Conservation (phyloP, 345 rosid species). For the Sonneratia caseolaris region DNA sequence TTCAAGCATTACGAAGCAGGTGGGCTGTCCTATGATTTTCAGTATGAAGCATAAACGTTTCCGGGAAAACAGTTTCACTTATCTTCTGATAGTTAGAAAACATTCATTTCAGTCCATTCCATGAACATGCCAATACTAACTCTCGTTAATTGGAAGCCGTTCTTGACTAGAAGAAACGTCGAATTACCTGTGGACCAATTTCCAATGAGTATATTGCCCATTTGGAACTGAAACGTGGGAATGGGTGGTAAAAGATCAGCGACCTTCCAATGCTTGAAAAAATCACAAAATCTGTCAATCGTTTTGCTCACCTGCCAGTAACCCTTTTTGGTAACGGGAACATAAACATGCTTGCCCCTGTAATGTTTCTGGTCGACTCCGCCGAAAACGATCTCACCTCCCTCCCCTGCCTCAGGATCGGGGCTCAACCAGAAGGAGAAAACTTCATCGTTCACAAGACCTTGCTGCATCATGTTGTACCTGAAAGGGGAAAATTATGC, state of each 20-base stretch:
- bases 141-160: no score
- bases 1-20: background rate
- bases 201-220: conserved; percentile 60
- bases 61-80: background rate
- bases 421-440: conserved; percentile 80
- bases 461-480: conserved; percentile 63
- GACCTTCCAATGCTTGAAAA: background rate
- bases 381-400: conserved; percentile 84
- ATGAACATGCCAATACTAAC: no score
- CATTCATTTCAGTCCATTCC: no score
- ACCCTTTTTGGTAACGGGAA: conserved; percentile 58
- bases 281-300: background rate
- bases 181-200: conserved; percentile 51
- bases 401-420: conserved; percentile 31
- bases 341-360: conserved; percentile 63
- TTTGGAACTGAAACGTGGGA: conserved; percentile 34
- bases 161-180: no score
- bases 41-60: background rate
- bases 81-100: background rate
- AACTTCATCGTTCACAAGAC: conserved; percentile 38
- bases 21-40: background rate
- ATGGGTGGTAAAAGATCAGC: background rate
- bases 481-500: conserved; percentile 17
- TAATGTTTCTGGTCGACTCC: conserved; percentile 56
- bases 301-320: conserved; percentile 64